Percentiles rank a stretch among this genome's conserved stretches.
Conservation (phyloP, 176 grass and related monocot genomes). For the Elymus sibiricus region DNA sequence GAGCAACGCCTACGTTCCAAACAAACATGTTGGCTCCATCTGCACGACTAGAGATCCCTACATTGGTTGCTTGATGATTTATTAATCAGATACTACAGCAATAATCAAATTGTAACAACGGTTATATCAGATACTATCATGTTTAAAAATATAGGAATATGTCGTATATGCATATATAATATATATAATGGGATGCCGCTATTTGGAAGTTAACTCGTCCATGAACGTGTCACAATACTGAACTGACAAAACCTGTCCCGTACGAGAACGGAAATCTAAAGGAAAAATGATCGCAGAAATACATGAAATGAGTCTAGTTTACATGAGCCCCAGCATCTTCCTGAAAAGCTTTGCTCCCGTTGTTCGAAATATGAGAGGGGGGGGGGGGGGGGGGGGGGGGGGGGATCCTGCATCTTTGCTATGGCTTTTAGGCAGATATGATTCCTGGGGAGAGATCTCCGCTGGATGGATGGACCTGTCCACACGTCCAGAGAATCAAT, state of each 20-base stretch:
- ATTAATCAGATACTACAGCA: not conserved
- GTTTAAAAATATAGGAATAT: not conserved
- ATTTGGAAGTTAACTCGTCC: not conserved
- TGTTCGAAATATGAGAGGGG: conserved; percentile 40
- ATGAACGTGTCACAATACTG: not conserved
- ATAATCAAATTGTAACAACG: not conserved
- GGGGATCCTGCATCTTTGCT: conserved; percentile 40
- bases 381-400: conserved; percentile 17
- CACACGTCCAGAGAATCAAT: conserved; percentile 18
- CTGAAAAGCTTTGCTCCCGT: conserved; percentile 17
- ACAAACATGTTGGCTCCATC: too few species aligned
- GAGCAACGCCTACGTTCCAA: too few species aligned
- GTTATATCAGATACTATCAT: not conserved
- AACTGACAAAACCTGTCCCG: not conserved
- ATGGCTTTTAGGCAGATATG: conserved; percentile 40
- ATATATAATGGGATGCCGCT: not conserved
- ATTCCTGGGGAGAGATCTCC: conserved; percentile 37
- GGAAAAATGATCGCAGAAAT: conserved; percentile 11
- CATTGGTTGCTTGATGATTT: not conserved
- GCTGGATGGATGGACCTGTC: not conserved
- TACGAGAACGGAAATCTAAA: not conserved
- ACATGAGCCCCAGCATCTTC: conserved; percentile 24
- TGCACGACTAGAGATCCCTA: not conserved
- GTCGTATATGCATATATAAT: not conserved
- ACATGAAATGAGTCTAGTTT: conserved; percentile 8